phyloP scores from a whole-genome alignment of 176 grass and related monocot genomes.

The Poa annua region DNA sequence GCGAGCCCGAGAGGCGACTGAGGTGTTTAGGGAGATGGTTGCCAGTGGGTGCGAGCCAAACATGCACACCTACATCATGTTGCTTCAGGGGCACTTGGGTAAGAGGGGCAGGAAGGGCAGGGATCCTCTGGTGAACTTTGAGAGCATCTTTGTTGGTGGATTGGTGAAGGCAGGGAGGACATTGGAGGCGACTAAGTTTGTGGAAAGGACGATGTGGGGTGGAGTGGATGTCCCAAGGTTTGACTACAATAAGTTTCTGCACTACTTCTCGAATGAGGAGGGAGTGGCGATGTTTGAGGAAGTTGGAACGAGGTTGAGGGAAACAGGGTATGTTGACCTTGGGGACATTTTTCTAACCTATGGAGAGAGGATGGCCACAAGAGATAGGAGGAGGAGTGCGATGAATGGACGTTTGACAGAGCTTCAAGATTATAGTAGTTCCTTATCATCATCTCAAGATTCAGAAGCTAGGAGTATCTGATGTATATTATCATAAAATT shows the following conservation, averaged over 20 bases:
- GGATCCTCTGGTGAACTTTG: slow-evolving; percentile 75
- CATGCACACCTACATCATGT: slow-evolving; percentile 96
- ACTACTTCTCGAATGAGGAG: slow-evolving; percentile 77
- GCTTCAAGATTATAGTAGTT: slow-evolving; percentile 7
- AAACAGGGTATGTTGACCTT: slow-evolving; percentile 67
- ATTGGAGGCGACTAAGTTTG: slow-evolving; percentile 74
- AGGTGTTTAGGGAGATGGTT: slow-evolving; percentile 76
- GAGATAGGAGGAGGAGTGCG: slow-evolving; percentile 68
- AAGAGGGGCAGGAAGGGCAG: slow-evolving; percentile 79
- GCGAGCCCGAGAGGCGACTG: slow-evolving; percentile 60
- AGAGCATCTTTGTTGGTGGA: slow-evolving; percentile 85
- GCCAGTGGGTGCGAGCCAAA: slow-evolving; percentile 60
- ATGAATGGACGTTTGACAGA: slow-evolving; percentile 49
- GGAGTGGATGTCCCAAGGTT: slow-evolving; percentile 75
- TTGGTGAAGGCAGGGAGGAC: slow-evolving; percentile 80
- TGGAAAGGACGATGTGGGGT: slow-evolving; percentile 80
- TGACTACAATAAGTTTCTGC: slow-evolving; percentile 82
- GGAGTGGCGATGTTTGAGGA: slow-evolving; percentile 71
- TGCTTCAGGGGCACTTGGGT: slow-evolving; percentile 80
- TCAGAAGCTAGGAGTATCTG: slow-evolving; percentile 14
- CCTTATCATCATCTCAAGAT: background rate
- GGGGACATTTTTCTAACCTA: slow-evolving; percentile 73
- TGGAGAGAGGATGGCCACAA: slow-evolving; percentile 86
- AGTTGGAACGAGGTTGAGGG: slow-evolving; percentile 59
- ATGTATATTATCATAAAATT: slow-evolving; percentile 8